A percentile compares a stretch with the other conserved stretches of the same genome.
Conservation (phyloP, 2,329 filamentous ascomycete genomes). For the Cladophialophora chaetospira region DNA sequence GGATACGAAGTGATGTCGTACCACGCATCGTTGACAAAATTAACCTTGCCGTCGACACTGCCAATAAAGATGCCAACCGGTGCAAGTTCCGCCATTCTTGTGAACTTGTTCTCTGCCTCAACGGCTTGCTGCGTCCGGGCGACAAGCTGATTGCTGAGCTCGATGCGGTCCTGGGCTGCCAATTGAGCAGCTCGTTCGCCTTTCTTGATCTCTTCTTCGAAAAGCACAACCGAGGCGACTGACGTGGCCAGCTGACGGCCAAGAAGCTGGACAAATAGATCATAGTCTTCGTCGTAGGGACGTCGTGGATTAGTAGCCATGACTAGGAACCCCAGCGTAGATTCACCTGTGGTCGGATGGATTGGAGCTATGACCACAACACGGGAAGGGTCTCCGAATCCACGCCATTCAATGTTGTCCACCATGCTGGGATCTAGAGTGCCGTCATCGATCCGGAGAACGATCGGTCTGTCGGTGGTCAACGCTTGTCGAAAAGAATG, state of each 20-base stretch:
- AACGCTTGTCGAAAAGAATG: constrained; percentile 77
- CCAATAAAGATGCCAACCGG: constrained; percentile 85
- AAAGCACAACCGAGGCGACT: constrained; percentile 77
- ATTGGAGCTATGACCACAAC: constrained; percentile 77
- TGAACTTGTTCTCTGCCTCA: constrained; percentile 74
- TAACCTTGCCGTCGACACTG: constrained; percentile 69
- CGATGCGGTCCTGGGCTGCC: constrained; percentile 74
- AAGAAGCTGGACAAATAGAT: constrained; percentile 73
- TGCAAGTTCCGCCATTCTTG: constrained; percentile 79
- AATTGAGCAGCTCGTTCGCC: constrained; percentile 72
- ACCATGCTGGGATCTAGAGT: constrained; percentile 67
- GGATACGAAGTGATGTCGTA: constrained; percentile 46
- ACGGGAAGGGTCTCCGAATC: constrained; percentile 69
- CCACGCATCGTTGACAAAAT: constrained; percentile 80
- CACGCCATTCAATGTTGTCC: constrained; percentile 67
- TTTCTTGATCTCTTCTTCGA: constrained; percentile 78
- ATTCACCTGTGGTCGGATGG: constrained; percentile 73
- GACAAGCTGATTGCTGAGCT: constrained; percentile 73
- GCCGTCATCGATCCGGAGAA: constrained; percentile 67
- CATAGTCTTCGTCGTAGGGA: constrained; percentile 79
- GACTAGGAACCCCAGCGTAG: constrained; percentile 74
- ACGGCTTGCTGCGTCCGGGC: constrained; percentile 60
- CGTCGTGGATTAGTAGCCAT: constrained; percentile 76
- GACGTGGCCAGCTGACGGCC: constrained; percentile 77
- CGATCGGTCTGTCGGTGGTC: constrained; percentile 64